Percentiles rank a stretch among this genome's conserved stretches.
Evolutionary conservation across 345 rosid species (phyloP).

Genomic region (Xanthoceras sorbifolium): DNA sequence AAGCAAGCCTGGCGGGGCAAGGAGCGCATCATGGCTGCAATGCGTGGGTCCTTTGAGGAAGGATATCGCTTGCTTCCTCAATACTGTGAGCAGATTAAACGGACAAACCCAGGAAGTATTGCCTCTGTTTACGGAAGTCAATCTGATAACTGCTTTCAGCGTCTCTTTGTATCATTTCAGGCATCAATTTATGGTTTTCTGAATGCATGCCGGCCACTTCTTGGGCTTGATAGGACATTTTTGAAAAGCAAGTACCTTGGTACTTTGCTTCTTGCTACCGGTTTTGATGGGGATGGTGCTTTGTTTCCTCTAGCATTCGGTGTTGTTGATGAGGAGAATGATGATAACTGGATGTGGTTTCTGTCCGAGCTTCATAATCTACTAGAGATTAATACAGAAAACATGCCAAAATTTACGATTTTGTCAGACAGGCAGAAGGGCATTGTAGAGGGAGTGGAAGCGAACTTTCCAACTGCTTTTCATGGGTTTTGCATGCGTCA

Average conservation of each 20-base stretch:
- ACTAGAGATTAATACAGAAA: conserved; percentile 90
- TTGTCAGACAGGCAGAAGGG: conserved; percentile 91
- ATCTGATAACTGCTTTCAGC: conserved; percentile 80
- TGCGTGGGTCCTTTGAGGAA: conserved; percentile 99
- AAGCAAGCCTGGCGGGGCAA: conserved; percentile 99
- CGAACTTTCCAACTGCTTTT: conserved; percentile 93
- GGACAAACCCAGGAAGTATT: conserved; percentile 90
- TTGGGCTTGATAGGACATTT: conserved; percentile 85
- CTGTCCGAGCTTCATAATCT: conserved; percentile 89
- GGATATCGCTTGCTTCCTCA: conserved; percentile 93
- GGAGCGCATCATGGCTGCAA: conserved; percentile 93
- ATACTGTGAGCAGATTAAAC: conserved; percentile 87
- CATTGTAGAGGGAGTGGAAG: conserved; percentile 88
- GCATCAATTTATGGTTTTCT: conserved; percentile 96
- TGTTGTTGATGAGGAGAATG: conserved; percentile 93
- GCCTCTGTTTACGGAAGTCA: conserved; percentile 86
- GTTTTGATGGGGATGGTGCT: conserved; percentile 96
- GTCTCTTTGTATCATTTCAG: conserved; percentile 94
- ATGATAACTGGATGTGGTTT: conserved; percentile 99
- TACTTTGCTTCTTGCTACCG: conserved; percentile 90
- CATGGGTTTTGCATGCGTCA: conserved; percentile 98
- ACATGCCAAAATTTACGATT: conserved; percentile 96
- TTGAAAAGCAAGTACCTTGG: conserved; percentile 94
- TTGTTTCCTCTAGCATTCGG: conserved; percentile 95
- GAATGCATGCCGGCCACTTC: conserved; percentile 93